phyloP scores from a whole-genome alignment of 257 asterid species.

The Ehretia macrophylla region DNA sequence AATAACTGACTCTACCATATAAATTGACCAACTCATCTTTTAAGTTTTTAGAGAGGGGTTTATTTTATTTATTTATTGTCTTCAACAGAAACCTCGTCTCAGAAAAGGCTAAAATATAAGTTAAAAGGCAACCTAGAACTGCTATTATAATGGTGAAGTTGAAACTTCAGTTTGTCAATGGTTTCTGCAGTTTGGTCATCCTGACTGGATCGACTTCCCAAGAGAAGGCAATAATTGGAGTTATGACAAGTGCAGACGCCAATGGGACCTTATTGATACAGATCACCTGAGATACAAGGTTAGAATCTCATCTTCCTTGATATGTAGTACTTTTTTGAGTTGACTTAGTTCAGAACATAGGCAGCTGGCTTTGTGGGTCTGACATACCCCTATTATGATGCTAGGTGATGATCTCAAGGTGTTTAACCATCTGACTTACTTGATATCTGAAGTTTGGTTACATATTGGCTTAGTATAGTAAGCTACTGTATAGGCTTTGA shows the following conservation, averaged over 20 bases:
- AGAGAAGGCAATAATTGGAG: constrained; percentile 96
- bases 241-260: constrained; percentile 89
- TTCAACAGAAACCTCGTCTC: no score
- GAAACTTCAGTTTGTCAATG: background rate
- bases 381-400: no score
- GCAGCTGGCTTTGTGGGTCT: no score
- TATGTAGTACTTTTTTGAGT: background rate
- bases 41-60: no score
- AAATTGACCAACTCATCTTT: no score
- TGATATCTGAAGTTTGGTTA: no score
- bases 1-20: no score
- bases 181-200: constrained; percentile 79
- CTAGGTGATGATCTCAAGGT: no score
- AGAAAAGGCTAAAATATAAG: background rate
- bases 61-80: no score
- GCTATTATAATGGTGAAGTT: background rate
- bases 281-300: constrained; percentile 97
- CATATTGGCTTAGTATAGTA: no score
- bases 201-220: constrained; percentile 99
- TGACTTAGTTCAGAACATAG: no score
- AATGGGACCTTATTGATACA: constrained; percentile 81
- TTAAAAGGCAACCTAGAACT: background rate
- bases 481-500: background rate
- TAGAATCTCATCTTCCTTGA: background rate
- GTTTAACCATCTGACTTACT: no score